Conservation (phyloP, 2,329 filamentous ascomycete species). For the Aspergillus bombycis region DNA sequence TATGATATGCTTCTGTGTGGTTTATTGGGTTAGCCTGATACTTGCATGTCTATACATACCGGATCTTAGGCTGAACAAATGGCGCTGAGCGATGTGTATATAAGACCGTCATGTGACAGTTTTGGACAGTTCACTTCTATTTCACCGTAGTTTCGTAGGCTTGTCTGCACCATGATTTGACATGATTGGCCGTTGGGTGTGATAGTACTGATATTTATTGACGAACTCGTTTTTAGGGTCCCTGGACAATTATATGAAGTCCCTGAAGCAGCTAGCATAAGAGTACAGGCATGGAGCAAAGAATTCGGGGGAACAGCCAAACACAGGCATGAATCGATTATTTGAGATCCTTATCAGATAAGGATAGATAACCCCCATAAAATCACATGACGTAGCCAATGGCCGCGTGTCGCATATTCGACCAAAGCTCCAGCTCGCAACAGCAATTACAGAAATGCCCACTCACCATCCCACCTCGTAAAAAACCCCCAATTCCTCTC, state of each 20-base stretch:
- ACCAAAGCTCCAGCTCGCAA: not conserved
- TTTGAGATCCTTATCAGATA: not conserved
- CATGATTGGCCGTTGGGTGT: not conserved
- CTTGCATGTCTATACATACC: constrained; percentile 16
- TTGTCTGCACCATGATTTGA: not conserved
- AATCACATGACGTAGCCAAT: constrained; percentile 22
- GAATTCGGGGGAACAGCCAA: not conserved
- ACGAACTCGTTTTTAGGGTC: not conserved
- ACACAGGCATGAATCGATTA: not conserved
- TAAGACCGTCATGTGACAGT: constrained; percentile 2
- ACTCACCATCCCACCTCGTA: not conserved
- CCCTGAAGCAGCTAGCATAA: not conserved
- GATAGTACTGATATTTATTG: not conserved
- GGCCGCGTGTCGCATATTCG: constrained; percentile 16
- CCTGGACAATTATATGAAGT: not conserved
- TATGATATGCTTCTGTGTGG: constrained; percentile 12
- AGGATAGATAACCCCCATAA: not conserved
- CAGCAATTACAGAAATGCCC: not conserved
- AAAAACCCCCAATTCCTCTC: not conserved
- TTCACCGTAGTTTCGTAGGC: not conserved
- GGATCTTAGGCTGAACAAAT: not conserved
- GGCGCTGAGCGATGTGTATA: constrained; percentile 5
- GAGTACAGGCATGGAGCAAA: not conserved
- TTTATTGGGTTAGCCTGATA: constrained; percentile 10
- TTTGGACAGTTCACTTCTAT: not conserved